Base-by-base conservation (phyloP, 345 rosid species). In the Rhodamnia rubescens region DNA sequence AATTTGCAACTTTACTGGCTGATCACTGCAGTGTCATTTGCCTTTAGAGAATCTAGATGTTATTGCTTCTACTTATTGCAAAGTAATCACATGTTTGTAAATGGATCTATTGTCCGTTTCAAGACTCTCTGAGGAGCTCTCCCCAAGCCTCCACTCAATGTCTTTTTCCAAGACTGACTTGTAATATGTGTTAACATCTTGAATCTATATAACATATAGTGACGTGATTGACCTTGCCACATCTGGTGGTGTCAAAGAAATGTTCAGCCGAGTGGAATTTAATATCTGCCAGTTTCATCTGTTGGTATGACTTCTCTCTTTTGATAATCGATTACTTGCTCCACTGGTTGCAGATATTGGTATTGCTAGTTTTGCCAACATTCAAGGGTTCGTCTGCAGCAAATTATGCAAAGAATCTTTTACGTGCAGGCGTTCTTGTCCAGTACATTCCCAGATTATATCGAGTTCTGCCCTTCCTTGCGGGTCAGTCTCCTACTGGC, bases 381-480 rank as follows among this genome's bases (percentile, higher is more conserved):
- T 29, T 16, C 81, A 83, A 87, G 84, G 92, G 91, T 47, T 2
- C 84, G 47, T 89, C 92, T 36, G 95, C 93, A 50, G 97, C 98
- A 90, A 95, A 93, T 85, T 50, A 55, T 87, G 95, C 96, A 49
- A 94, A 92, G 88, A 92, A 94, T 85, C 90, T 94, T 51, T 69
- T 97, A 89, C 93, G 93, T 0, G 87, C 86, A 4, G 91, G 90
- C 13, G 89, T 97, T 90, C 96, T 95, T 87, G 47, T 92, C 86
- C 98, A 97, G 82, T 94, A 95, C 84, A 74, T 92, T 83, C 97
- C 98, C 85, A 94, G 95, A 88, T 82, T 97, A 86, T 94, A 88
- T 83, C 92, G 97, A 86, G 90, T 97, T 86, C 85, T 92, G 51
- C 98, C 98, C 74, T 81, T 92, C 87, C 91, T 97, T 86, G 92